These are phyloP conservation scores for Sphagnum magellanicum DNA, from an alignment of 228 moss, liverwort and hornwort species.

Conservation along the genomic window DNA sequence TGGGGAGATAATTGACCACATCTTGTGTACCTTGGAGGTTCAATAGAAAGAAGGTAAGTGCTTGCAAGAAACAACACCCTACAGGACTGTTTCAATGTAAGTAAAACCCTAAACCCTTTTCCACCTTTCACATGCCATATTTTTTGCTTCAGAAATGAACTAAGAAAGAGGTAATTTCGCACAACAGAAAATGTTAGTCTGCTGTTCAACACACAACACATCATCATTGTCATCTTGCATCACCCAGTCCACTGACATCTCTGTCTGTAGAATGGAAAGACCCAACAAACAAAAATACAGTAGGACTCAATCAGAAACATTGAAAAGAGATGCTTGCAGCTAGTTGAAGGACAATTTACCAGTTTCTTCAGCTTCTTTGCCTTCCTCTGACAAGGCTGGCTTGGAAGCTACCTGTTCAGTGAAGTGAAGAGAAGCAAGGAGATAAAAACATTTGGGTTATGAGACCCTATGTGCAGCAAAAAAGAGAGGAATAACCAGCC, in stretches of 20 bases:
- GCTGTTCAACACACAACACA: no score
- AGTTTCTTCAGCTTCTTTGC: conserved; percentile 16
- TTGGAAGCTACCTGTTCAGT: conserved; percentile 20
- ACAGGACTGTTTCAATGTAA: no score
- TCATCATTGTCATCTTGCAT: no score
- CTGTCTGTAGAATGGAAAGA: background rate
- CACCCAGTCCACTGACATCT: background rate
- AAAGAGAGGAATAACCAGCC: background rate
- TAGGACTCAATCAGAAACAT: no score
- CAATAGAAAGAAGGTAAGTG: background rate
- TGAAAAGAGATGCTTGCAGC: background rate
- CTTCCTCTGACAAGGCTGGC: conserved; percentile 24
- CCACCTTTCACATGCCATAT: no score
- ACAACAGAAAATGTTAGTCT: no score
- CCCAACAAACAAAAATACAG: no score
- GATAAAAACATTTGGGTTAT: background rate
- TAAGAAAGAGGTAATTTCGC: no score
- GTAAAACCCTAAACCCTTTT: no score
- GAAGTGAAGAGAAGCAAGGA: background rate
- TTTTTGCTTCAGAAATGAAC: no score
- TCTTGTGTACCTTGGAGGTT: background rate
- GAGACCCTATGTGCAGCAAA: background rate
- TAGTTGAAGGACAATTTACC: conserved; percentile 10
- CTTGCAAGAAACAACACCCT: background rate
- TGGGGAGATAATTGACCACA: background rate